These are phyloP conservation scores for Lasiodiplodia sp. DNA, from an alignment of 2,329 filamentous ascomycete species.

Conservation along the genomic window DNA sequence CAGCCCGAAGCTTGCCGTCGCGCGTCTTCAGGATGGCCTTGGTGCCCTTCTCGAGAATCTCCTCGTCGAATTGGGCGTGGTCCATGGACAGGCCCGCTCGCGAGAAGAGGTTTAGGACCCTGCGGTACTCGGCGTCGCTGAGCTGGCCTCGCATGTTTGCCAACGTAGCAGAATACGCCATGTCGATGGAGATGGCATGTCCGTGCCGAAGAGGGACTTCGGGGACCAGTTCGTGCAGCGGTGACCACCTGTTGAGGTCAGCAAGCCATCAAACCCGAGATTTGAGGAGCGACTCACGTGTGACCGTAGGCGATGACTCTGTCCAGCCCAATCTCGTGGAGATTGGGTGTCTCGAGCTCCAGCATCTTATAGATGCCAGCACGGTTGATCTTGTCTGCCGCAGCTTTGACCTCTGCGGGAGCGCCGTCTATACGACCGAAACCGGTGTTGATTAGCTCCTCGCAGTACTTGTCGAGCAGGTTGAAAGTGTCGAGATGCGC, in stretches of 20 bases:
- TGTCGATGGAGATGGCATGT: conserved; percentile 77
- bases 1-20: conserved; percentile 71
- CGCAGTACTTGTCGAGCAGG: conserved; percentile 72
- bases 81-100: conserved; percentile 75
- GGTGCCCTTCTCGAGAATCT: conserved; percentile 70
- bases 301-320: conserved; percentile 77
- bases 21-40: conserved; percentile 74
- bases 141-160: conserved; percentile 69
- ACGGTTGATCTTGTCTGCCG: conserved; percentile 72
- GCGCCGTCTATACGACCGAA: conserved; percentile 69
- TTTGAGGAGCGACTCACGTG: conserved; percentile 56
- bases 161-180: conserved; percentile 76
- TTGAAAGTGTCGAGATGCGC: conserved; percentile 71
- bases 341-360: conserved; percentile 74
- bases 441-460: conserved; percentile 69
- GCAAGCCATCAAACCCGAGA: neutral
- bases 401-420: conserved; percentile 62
- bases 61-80: conserved; percentile 71
- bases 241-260: conserved; percentile 64
- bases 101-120: conserved; percentile 72
- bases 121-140: conserved; percentile 65
- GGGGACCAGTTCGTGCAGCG: conserved; percentile 73
- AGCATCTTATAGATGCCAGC: conserved; percentile 76
- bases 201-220: conserved; percentile 74
- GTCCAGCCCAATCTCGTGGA: conserved; percentile 76